phyloP scores from a whole-genome alignment of 2,329 filamentous ascomycete genomes.

The Trichoderma arundinaceum region DNA sequence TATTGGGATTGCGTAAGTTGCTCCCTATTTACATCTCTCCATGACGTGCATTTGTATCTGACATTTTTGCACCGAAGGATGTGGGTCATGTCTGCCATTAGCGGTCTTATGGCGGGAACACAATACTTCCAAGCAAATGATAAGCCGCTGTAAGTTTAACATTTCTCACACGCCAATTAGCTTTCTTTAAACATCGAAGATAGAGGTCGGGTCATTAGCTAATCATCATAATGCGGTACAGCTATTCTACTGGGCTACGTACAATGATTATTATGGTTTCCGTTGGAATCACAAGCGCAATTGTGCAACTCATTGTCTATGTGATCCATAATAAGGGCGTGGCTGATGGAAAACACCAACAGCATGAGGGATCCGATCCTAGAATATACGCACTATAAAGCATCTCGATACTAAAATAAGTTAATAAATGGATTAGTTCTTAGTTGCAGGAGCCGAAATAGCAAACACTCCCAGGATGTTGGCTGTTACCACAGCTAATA shows the following conservation, averaged over 20 bases:
- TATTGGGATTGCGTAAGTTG: slow-evolving; percentile 54
- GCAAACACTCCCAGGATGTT: no score
- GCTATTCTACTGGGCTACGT: slow-evolving; percentile 51
- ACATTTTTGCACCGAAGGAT: slow-evolving; percentile 36
- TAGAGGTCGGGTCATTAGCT: background rate
- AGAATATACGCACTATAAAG: slow-evolving; percentile 8
- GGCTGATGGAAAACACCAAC: slow-evolving; percentile 32
- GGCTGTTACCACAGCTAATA: no score
- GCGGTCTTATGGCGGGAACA: slow-evolving; percentile 56
- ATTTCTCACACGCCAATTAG: background rate
- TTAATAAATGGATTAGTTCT: no score
- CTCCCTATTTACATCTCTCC: background rate
- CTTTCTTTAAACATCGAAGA: background rate
- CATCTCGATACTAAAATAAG: background rate
- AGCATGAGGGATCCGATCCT: background rate
- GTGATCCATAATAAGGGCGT: slow-evolving; percentile 46
- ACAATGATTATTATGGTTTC: slow-evolving; percentile 54
- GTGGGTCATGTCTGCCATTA: slow-evolving; percentile 59
- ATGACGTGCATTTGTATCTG: background rate
- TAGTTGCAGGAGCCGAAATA: no score
- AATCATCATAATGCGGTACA: slow-evolving; percentile 31
- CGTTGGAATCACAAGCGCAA: slow-evolving; percentile 48
- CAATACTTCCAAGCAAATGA: slow-evolving; percentile 55
- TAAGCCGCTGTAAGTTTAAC: slow-evolving; percentile 46
- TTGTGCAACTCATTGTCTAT: slow-evolving; percentile 50